Evolutionary conservation across 1,284 basidiomycete species (phyloP).

Genomic region (Pisolithus thermaeus): DNA sequence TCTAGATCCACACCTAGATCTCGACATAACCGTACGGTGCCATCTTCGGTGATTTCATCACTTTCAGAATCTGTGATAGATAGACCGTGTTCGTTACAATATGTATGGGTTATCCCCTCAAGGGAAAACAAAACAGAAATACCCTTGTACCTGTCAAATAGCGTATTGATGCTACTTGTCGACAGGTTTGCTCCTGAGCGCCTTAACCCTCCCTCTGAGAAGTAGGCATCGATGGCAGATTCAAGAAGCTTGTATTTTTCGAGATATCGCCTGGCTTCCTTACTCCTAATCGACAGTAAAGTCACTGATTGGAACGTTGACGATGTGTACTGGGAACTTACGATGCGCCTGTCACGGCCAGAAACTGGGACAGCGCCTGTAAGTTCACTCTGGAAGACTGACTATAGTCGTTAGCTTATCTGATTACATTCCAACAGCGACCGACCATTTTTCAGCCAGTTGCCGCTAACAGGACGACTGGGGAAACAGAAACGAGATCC

Average conservation of each 20-base stretch:
- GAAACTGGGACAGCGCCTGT: constrained; percentile 42
- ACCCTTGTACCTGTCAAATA: constrained; percentile 84
- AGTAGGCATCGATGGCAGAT: constrained; percentile 72
- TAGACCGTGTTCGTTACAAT: not conserved
- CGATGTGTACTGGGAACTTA: constrained; percentile 35
- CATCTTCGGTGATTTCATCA: constrained; percentile 63
- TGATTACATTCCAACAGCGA: not conserved
- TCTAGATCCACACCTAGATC: constrained; percentile 67
- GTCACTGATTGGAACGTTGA: constrained; percentile 3
- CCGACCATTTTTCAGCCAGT: not conserved
- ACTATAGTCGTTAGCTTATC: too few relatives aligned
- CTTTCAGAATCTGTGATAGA: constrained; percentile 43
- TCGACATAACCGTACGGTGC: constrained; percentile 68
- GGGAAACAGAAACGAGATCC: not conserved
- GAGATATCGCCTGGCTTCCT: constrained; percentile 69
- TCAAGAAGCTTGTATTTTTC: constrained; percentile 71
- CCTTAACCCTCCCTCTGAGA: constrained; percentile 38
- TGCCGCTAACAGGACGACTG: not conserved
- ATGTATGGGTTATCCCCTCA: not conserved
- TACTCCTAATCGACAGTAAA: constrained; percentile 37
- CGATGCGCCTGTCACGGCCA: constrained; percentile 61
- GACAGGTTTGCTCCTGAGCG: constrained; percentile 31
- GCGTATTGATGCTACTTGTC: constrained; percentile 50
- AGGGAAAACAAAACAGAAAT: constrained; percentile 2
- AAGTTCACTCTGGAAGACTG: not conserved